Evolutionary conservation across 192 early-diverging fungal genomes (phyloP).

Genomic region (Cetraspora pellucida): DNA sequence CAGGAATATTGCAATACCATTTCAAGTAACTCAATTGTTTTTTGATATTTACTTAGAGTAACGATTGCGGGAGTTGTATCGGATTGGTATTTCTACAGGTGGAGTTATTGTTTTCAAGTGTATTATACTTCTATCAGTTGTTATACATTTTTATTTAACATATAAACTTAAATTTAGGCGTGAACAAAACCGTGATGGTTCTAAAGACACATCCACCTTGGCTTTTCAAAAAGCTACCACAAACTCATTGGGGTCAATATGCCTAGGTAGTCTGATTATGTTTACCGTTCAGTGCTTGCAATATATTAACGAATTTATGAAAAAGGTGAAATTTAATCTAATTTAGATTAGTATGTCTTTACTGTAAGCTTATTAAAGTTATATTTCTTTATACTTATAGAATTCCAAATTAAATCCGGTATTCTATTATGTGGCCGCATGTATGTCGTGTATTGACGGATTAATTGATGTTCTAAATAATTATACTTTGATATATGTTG

Average conservation of each 20-base stretch:
- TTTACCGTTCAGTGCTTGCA: constrained; percentile 58
- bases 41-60: constrained; percentile 41
- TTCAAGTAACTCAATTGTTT: no score
- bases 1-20: no score
- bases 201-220: constrained; percentile 46
- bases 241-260: constrained; percentile 67
- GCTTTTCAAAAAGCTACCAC: constrained; percentile 57
- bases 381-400: constrained; percentile 31
- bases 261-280: constrained; percentile 63
- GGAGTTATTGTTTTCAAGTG: not conserved
- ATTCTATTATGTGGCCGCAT: constrained; percentile 42
- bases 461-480: constrained; percentile 60
- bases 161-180: constrained; percentile 30
- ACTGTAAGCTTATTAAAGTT: not conserved
- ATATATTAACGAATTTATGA: constrained; percentile 45
- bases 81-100: constrained; percentile 80
- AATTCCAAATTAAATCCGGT: constrained; percentile 44
- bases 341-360: not conserved
- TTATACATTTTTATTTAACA: not conserved
- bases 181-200: constrained; percentile 41
- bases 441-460: constrained; percentile 44
- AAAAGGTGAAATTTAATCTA: constrained; percentile 47
- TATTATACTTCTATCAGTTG: not conserved
- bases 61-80: constrained; percentile 71
- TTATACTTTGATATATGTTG: constrained; percentile 71